Base-by-base conservation (phyloP, 2,329 filamentous ascomycete species). In the Monosporascus sp. region DNA sequence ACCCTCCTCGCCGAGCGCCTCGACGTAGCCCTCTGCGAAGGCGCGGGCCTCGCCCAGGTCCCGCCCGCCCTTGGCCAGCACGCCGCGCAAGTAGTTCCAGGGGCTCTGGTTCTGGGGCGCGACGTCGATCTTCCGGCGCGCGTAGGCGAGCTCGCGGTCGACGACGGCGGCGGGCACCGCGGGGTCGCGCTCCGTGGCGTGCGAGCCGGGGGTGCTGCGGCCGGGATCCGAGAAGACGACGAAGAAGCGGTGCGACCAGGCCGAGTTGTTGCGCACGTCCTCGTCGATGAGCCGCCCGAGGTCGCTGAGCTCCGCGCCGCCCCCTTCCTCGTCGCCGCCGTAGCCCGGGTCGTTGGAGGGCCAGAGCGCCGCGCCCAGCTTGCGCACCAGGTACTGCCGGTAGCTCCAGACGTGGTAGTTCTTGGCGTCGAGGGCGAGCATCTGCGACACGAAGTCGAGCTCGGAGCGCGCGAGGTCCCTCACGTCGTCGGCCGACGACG, bases 321-420 rank as follows among this genome's bases (percentile, higher is more conserved):
- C 62, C 64, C 64, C 68, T 20, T n/a, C 40, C 40, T 43, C 20
- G 45, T 53, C 52, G 43, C 62, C 57, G 40, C 8, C 78, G 84
- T 46, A 85, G 72, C 49, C 70, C 70, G 70, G 9, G 5, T 35
- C 26, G 26, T 26, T 8, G 5, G 28, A 88, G 85, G 74, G 60
- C 82, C 79, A 71, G 96, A 45, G 43, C 24, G 43, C 43, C 77
- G 74, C 87, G 68, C 84, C 86, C 78, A 88, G 72, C 65, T 82
- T 84, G 50, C 74, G 73, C 41, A 85, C 81, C 20, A 86, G 70
- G 65, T 82, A 85, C 69, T 96, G 91, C 54, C 94, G 81, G 74
- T 97, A 99, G 52, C 87, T 91, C 94, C 94, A 99, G 48, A 97
- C 94, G 69, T 99, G 94, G 70, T 99, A 97, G 76, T 99, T 99